These are phyloP conservation scores for Trametes meyenii DNA, from an alignment of 768 basidiomycete genomes.

Conservation along the genomic window DNA sequence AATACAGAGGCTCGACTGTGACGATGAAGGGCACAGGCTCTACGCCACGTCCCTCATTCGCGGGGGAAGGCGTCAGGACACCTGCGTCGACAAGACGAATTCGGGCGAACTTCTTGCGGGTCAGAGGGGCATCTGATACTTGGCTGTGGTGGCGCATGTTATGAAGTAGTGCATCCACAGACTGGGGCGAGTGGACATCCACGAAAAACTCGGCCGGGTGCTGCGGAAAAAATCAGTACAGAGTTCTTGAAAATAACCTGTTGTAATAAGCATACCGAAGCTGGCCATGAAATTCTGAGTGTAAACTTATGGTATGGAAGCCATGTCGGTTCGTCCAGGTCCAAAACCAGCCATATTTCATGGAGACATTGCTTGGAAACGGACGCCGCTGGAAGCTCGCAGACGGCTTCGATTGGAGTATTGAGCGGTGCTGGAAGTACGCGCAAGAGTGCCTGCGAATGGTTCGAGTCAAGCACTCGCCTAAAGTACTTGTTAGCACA, in stretches of 20 bases:
- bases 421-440: slow-evolving; percentile 46
- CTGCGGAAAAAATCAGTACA: slow-evolving; percentile 30
- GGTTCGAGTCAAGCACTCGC: slow-evolving; percentile 18
- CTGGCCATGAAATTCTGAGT: slow-evolving; percentile 40
- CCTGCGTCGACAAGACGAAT: slow-evolving; percentile 57
- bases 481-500: slow-evolving; percentile 8
- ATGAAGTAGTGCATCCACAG: slow-evolving; percentile 30
- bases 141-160: slow-evolving; percentile 4
- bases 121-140: slow-evolving; percentile 17
- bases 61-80: slow-evolving; percentile 46
- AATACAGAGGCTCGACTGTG: slow-evolving; percentile 58
- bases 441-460: slow-evolving; percentile 40
- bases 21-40: slow-evolving; percentile 52
- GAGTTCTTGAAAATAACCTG: not conserved
- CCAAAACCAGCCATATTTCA: slow-evolving; percentile 36
- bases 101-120: slow-evolving; percentile 57
- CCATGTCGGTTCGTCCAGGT: slow-evolving; percentile 35
- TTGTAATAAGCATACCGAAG: slow-evolving; percentile 32
- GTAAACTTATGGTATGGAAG: slow-evolving; percentile 33
- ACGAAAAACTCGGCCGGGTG: slow-evolving; percentile 49
- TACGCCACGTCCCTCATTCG: not conserved
- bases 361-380: slow-evolving; percentile 25
- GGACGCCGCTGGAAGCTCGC: slow-evolving; percentile 29
- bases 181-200: slow-evolving; percentile 40
- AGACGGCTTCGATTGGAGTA: slow-evolving; percentile 41